Evolutionary conservation across 305 asterid species (phyloP).

Genomic region (Fraxinus velutina): DNA sequence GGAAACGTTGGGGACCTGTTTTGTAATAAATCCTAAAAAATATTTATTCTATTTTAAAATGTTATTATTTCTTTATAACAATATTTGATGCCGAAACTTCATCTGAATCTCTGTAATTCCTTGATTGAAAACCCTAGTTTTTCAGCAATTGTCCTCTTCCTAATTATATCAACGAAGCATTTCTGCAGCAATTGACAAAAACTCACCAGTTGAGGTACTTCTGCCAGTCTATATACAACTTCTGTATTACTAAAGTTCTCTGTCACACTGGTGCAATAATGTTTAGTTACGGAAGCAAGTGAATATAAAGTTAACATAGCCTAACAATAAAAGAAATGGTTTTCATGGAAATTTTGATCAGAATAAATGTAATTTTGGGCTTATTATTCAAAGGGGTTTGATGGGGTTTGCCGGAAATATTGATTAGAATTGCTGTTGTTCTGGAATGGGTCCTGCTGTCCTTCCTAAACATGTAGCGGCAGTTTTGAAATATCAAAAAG

Average conservation of each 20-base stretch:
- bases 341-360: neutral
- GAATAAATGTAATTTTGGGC: neutral
- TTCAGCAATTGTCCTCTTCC: neutral
- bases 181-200: neutral
- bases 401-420: neutral
- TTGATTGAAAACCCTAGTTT: neutral
- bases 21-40: neutral
- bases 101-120: neutral
- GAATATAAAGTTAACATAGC: neutral
- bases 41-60: neutral
- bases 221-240: neutral
- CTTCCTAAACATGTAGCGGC: conserved; percentile 89
- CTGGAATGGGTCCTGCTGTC: conserved; percentile 41
- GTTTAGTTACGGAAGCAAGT: neutral
- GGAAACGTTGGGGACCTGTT: neutral
- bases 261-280: neutral
- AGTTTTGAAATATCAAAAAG: conserved; percentile 64
- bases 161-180: neutral
- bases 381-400: neutral
- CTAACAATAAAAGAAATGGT: neutral
- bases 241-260: neutral
- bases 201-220: neutral
- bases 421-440: neutral
- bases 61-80: neutral
- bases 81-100: neutral